Base-by-base conservation (phyloP, 257 asterid genomes). In the Anisodus acutangulus region DNA sequence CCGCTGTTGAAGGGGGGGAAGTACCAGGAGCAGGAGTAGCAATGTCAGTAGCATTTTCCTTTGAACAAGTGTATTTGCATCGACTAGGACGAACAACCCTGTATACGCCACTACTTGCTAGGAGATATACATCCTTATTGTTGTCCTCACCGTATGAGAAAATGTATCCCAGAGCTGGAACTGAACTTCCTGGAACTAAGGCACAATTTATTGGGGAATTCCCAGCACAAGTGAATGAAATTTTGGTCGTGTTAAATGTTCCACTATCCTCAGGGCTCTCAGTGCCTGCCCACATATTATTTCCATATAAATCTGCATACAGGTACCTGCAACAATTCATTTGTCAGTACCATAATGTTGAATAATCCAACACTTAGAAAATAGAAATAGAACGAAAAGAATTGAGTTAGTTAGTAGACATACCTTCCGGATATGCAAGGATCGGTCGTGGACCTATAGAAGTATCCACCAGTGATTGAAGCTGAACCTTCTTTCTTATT, bases 381-480 rank as follows among this genome's bases (percentile, higher is more conserved):
- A 31, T 58, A 31, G 35, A 31, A 31, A 31, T 31, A 31, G 35
- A 31, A 31, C 35, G 39, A 54, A 54, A 51, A n/a, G 74, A 13
- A 31, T 58, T 69, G 78, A 64, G 54, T 68, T 13, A 41, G 43
- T 59, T 31, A 31, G 35, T 1, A 11, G 58, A 54, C 89, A 85
- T 51, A 93, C 99, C 91, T 92, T 89, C 95, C 97, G 26, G 87
- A 78, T 90, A 92, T 81, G 81, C 98, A 95, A 63, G 99, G 99
- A 92, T 95, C 95, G 1, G 93, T 86, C 51, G n/a, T 85, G 72
- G 97, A 92, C 76, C 99, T 84, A 67, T 91, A 94, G 70, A 95
- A 86, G 90, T 94, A 94, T 86, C 99, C 99, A 55, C 99, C 98
- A 4, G 93, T 92, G 85, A 95, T 93, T 76, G 99, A 93, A 78